Evolutionary conservation across 345 rosid species (phyloP), one percentile per base, ranked within the genome.

Genomic region (Raphanus raphanistrum): DNA sequence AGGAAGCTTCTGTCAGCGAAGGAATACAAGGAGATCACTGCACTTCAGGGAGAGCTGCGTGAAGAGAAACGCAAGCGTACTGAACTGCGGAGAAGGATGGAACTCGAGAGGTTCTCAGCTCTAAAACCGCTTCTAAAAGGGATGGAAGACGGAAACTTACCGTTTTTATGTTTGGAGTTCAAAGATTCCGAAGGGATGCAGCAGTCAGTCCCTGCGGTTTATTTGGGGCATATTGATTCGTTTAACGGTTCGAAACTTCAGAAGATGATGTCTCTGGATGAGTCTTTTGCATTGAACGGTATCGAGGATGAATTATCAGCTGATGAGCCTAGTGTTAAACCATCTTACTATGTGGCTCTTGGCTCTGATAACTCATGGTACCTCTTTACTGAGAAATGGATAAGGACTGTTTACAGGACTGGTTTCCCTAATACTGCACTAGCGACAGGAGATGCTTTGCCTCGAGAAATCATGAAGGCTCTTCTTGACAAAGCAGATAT

Each of bases 321-420:
- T 66, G 80, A 63, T 27, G 82, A 82, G 9, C 16, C 81, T 84
- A 84, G 71, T 76, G 63, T 82, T 45, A 69, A 85, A 76, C 91
- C 89, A 65, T 87, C 93, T 63, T 91, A 86, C 71, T 63, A 90
- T 66, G 88, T 87, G 38, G 98, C 96, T 11, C 97, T 95, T 68
- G 98, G 99, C 69, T 95, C 99, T 69, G 98, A 92, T 84, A 95
- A 92, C 85, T 86, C 90, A 25, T 95, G 98, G 97, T 92, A 95
- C 82, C 80, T 88, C 48, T 92, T 95, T 65, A 92, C 97, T 11
- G 99, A 90, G 75, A 90, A 87, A 77, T 95, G 97, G 98, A 82
- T 90, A 66, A 87, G 82, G 74, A 81, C 92, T 45, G 85, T 92
- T 43, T 92, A 92, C 69, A 84, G 84, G 72, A 85, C 86, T 4